These are phyloP conservation scores for Corchorus olitorius DNA, from an alignment of 345 rosid species.

Conservation along the genomic window DNA sequence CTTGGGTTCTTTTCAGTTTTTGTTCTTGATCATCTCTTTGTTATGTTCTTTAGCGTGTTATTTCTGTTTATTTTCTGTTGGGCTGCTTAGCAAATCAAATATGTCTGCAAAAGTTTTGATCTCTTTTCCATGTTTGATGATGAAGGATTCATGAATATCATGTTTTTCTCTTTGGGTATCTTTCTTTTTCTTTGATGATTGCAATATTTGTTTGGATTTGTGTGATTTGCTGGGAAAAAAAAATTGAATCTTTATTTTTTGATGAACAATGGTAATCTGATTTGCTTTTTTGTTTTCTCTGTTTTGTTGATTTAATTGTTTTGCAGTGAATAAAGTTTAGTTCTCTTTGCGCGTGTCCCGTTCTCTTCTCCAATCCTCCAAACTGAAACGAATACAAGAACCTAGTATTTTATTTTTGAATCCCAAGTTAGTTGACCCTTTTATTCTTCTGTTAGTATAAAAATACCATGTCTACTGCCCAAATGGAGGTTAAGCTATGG, in stretches of 20 bases:
- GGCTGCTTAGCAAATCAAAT: not conserved
- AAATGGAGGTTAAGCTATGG: constrained; percentile 97
- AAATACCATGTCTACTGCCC: not conserved
- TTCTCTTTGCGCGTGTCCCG: constrained; percentile 93
- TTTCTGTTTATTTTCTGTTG: constrained; percentile 16
- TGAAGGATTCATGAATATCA: not conserved
- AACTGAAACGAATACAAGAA: not conserved
- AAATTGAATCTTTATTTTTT: constrained; percentile 4
- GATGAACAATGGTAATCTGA: not conserved
- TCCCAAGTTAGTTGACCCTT: constrained; percentile 4
- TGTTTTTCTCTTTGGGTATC: not conserved
- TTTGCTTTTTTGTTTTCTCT: not conserved
- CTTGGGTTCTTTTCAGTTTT: not conserved
- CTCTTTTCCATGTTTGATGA: not conserved
- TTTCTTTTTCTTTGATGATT: not conserved
- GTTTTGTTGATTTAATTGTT: not conserved
- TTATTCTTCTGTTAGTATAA: not conserved
- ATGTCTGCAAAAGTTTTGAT: not conserved
- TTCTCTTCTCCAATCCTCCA: constrained; percentile 83
- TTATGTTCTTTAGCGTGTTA: not conserved
- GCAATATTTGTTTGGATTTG: not conserved
- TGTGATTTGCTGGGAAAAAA: not conserved
- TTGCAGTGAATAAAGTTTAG: constrained; percentile 46
- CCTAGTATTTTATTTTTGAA: not conserved
- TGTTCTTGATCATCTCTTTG: constrained; percentile 10